Evolutionary conservation across 108 stramenopile species (phyloP), one percentile per base, ranked within the genome.

Genomic region (Nitzschia putrida): DNA sequence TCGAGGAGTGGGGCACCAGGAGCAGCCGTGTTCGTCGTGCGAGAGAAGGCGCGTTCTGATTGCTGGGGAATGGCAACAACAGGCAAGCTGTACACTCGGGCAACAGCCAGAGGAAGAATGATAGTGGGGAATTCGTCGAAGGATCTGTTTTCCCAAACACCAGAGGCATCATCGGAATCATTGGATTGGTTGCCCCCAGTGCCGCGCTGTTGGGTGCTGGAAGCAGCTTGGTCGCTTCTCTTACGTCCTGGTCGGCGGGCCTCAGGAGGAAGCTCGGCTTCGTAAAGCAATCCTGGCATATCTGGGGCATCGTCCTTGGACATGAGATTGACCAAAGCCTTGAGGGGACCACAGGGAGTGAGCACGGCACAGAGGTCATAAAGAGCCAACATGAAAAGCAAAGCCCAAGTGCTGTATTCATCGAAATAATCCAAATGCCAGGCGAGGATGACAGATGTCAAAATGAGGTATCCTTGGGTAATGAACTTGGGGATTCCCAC

Each of bases 311-410:
- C 88, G 66, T 94, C 91, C 47, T 91, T 70, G 25, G 91, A 91
- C 94, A 97, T 94, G 44, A 96, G 75, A 60, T 88, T 80, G 9
- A 99, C 95, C 25, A 97, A 80, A 0, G 85, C 85, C 54, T 82
- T 81, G 29, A 98, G 78, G 3, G 98, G 98, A 18, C 98, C 98
- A 66, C 94, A 97, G 6, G 97, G 97, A 26, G 97, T 95, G 34
- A 98, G 79, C n/a, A 98, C 96, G 18, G 96, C 97, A 76, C 95
- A 96, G 56, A 96, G 79, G 79, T 98, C 98, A 69, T 99, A 99
- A 23, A 99, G 72, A 0, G 95, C 98, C 64, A 99, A 77, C 77
- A 97, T 93, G 23, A 97, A 83, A 18, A 99, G 72, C 12, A 99
- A 81, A 7, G 92, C 87, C 98, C 98, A 99, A 8, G 94, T 85